phyloP scores from a whole-genome alignment of 1,284 basidiomycete species.

The Cryptococcus deneoformans region DNA sequence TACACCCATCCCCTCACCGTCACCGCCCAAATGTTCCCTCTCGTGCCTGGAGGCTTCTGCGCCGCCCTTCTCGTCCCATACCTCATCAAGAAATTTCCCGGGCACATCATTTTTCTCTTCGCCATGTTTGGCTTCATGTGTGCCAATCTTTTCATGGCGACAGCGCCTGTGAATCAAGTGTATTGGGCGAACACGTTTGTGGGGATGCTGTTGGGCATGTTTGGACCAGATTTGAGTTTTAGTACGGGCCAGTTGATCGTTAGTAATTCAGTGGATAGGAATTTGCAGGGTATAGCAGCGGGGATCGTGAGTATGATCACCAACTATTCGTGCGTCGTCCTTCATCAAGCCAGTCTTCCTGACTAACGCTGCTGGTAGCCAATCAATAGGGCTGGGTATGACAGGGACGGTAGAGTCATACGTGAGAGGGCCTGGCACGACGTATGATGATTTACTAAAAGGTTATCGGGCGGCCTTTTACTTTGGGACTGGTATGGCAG shows the following conservation, averaged over 20 bases:
- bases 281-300: slow-evolving; percentile 26
- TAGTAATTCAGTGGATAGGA: slow-evolving; percentile 16
- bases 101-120: slow-evolving; percentile 25
- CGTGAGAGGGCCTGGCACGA: slow-evolving; percentile 1
- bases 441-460: slow-evolving; percentile 5
- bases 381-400: slow-evolving; percentile 21
- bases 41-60: slow-evolving; percentile 6
- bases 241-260: slow-evolving; percentile 13
- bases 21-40: slow-evolving; percentile 21
- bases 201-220: slow-evolving; percentile 12
- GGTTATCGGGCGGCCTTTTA: slow-evolving; percentile 20
- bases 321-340: slow-evolving; percentile 12
- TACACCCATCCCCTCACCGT: slow-evolving; percentile 18
- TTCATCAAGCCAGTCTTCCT: too few relatives aligned
- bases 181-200: slow-evolving; percentile 29
- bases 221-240: slow-evolving; percentile 21
- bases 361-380: background rate
- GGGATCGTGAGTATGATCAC: slow-evolving; percentile 10
- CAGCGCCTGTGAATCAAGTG: slow-evolving; percentile 12
- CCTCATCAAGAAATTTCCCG: slow-evolving; percentile 22
- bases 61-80: slow-evolving; percentile 20
- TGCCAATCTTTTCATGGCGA: slow-evolving; percentile 20
- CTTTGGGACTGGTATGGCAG: slow-evolving; percentile 11
- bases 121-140: slow-evolving; percentile 29
- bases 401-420: slow-evolving; percentile 21